Base-by-base conservation (phyloP, 2,329 filamentous ascomycete genomes). In the Epichloe gansuensis region DNA sequence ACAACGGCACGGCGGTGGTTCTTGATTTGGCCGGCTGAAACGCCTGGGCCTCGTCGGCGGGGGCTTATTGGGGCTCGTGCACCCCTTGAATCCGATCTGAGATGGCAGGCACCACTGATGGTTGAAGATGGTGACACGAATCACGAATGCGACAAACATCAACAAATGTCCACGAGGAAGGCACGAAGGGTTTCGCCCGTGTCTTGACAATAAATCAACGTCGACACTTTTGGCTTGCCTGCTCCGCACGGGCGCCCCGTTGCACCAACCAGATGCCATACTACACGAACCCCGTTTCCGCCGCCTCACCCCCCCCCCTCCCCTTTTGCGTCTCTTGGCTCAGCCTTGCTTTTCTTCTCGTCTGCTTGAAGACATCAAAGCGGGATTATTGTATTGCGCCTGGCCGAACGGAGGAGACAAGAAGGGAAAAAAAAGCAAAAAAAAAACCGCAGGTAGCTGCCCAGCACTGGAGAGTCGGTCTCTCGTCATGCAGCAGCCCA, bases 21-120 rank as follows among this genome's bases (percentile, higher is more conserved):
- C 50, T 51, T 25, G 38, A 42, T 47, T n/a, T 23, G 42, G 50
- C 34, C 39, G 41, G 42, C 49, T 46, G 49, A 51, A 51, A 51
- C 49, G 27, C 21, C 42, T 46, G 23, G 43, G 13, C 43, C 27
- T 46, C 21, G 12, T n/a, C 25, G 12, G 11, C n/a, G 3, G 25
- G 34, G 34, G 49, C 42, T 39, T 42, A 42, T 40, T 4, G 25
- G 34, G 34, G 49, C 42, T 39, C 49, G 49, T 40, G 49, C 42
- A 36, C 42, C 25, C 23, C 9, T 38, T 17, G 27, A 34, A n/a
- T 7, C 40, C 27, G 27, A 31, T 43, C 17, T 42, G 41, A 31
- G 27, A 31, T 31, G 27, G 27, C 27, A 31, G 8, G 23, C 17
- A 21, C 17, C 17, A 21, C 17, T 21, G 17, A 21, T 21, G 17